Evolutionary conservation across 139 green algal genomes (phyloP), one percentile per base, ranked within the genome.

Genomic region (Coelastrella sp.): DNA sequence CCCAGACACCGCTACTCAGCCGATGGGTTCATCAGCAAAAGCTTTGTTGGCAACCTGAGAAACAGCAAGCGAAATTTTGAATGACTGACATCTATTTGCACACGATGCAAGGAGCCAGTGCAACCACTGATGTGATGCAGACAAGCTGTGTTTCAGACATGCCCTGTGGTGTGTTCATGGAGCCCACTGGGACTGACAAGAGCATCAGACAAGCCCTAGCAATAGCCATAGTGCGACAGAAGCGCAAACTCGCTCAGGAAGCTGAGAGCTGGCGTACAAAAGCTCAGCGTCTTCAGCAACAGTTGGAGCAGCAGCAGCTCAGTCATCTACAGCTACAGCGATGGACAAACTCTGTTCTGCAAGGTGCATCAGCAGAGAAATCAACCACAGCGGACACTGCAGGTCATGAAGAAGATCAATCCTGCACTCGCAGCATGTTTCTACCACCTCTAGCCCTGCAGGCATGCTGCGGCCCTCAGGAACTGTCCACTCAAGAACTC

Each of bases 181-280:
- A 5, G 21, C 53, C 27, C 27, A 64, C 30, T 19, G 53, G 30
- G 19, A 19, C 4, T 9, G 30, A 64, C 17, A n/a, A n/a, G 17
- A 4, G 17, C 19, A 64, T 64, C 53, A 64, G 21, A 64, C 17
- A 64, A 27, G 72, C 72, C 11, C 34, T 80, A 3, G 72, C 72
- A 0, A 80, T 80, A 32, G 72, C 72, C 48, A 67, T 80, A 23
- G 72, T 67, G 13, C 35, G 72, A 21, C 30, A 80, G 38, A 80
- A 80, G 32, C 48, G 72, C 32, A 50, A n/a, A 27, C 27, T 32
- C 3, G 7, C 27, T 19, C 27, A 30, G 35, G 72, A 80, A 25
- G 72, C 72, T 35, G 48, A 43, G 0, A 17, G 48, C 4, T 80
- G 72, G 72, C 72, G 72, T 27, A 34, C 48, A 45, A 80, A 80